A percentile compares a stretch with the other conserved stretches of the same genome.
These are phyloP conservation scores for Scheffersomyces segobiensis DNA, from an alignment of 1,139 yeast species.

Conservation along the genomic window DNA sequence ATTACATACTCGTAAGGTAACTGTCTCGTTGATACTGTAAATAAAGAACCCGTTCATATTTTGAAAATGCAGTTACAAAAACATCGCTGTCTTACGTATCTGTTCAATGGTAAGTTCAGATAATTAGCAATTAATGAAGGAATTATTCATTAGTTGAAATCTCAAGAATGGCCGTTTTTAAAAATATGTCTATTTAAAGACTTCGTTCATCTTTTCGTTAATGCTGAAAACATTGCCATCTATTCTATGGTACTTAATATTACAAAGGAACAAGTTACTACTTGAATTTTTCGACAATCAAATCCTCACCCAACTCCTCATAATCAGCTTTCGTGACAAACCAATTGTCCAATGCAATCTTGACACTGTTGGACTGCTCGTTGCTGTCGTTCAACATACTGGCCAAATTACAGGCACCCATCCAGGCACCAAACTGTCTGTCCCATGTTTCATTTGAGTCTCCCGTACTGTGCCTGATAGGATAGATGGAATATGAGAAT, in stretches of 20 bases:
- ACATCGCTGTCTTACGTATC: not conserved
- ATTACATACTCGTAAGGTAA: not conserved
- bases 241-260: not conserved
- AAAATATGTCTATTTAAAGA: too few relatives aligned
- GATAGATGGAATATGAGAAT: slow-evolving; percentile 35
- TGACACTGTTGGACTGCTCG: slow-evolving; percentile 40
- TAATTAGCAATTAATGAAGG: too few relatives aligned
- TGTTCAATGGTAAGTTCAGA: too few relatives aligned
- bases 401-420: slow-evolving; percentile 67
- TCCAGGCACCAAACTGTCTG: slow-evolving; percentile 60
- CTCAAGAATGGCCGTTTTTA: too few relatives aligned
- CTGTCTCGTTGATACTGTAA: not conserved
- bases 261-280: slow-evolving; percentile 12
- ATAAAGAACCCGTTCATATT: not conserved
- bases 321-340: slow-evolving; percentile 59
- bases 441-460: slow-evolving; percentile 48
- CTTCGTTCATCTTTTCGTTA: too few relatives aligned
- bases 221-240: not conserved
- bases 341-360: slow-evolving; percentile 52
- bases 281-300: slow-evolving; percentile 55
- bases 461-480: slow-evolving; percentile 16
- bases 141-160: too few relatives aligned
- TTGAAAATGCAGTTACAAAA: not conserved
- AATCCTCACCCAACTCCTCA: slow-evolving; percentile 61
- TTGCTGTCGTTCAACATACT: slow-evolving; percentile 46